Evolutionary conservation across 495 filamentous ascomycete genomes (phyloP), one percentile per base, ranked within the genome.

Genomic region (Friedmanniomyces simplex): DNA sequence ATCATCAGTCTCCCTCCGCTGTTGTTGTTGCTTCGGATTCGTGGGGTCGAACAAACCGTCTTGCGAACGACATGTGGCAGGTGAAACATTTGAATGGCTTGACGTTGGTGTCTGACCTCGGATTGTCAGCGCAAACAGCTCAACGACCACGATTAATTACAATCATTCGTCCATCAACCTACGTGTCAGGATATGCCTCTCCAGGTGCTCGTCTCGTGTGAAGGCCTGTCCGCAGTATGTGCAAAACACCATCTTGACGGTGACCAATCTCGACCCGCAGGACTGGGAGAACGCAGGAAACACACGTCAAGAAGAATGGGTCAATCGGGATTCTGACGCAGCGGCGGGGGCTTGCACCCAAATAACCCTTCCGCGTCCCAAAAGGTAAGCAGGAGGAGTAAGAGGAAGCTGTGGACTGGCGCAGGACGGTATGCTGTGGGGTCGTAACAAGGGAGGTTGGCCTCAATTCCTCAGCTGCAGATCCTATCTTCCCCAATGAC

Each of bases 201-300:
- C 80, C 22, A 83, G 69, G 67, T 85, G 82, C 61, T 85, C 82
- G 68, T 83, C 83, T 61, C 82, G 72, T 39, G 79, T 82, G 63
- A 85, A 85, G 50, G 69, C 73, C 69, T 80, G 80, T 25, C 82
- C 81, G 55, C 82, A 85, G 58, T 82, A 82, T 7, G 79, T 74
- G 58, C 82, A 85, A 65, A 71, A 84, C 22, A 82, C 71, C 73
- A 77, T 78, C 7, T 58, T 67, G 59, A 30, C 21, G 13, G 16
- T 25, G 13, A 25, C 46, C 46, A 49, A 43, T 26, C 12, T 28
- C 2, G 46, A 10, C 21, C 3, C 46, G 46, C 4, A 4, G 6
- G 46, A 6, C 7, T 49, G 2, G 46, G 16, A 49, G 46, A 26
- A 24, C 5, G 39, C 39, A 5, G 14, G 14, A 43, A 20, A 43